Evolutionary conservation across 75 land plant genomes (phyloP).

Genomic region (Cupressus sempervirens): DNA sequence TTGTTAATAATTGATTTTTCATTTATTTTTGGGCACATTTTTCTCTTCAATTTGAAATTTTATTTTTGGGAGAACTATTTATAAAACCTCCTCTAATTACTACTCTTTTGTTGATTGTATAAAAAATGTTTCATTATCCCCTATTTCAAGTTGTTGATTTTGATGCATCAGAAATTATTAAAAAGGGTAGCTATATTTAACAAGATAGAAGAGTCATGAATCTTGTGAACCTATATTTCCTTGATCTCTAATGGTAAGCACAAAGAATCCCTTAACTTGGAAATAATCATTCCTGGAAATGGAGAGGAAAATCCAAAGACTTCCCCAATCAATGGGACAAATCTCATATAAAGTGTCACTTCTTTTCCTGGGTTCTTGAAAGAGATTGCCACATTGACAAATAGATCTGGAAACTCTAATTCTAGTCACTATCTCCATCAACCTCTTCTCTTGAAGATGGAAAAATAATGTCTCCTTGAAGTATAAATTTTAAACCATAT

Average conservation of each 20-base stretch:
- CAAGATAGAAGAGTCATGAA: no score
- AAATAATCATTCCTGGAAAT: conserved; percentile 75
- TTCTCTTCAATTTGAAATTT: no score
- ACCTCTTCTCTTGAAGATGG: conserved; percentile 96
- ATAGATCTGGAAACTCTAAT: conserved; percentile 79
- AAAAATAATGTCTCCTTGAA: conserved; percentile 90
- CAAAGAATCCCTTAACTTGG: conserved; percentile 47
- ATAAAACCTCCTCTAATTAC: no score
- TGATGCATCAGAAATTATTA: no score
- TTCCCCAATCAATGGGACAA: conserved; percentile 88
- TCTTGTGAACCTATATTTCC: no score
- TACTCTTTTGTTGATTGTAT: no score
- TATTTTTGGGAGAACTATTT: no score
- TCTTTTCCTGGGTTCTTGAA: conserved; percentile 74
- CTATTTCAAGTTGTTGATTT: no score
- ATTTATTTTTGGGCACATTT: no score
- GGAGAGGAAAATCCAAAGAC: conserved; percentile 87
- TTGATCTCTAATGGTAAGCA: conserved; percentile 76
- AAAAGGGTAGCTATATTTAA: no score
- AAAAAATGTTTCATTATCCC: no score
- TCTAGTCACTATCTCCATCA: conserved; percentile 87
- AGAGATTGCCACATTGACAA: conserved; percentile 47
- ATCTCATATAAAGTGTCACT: conserved; percentile 66
- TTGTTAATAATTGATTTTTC: no score
- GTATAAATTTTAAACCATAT: conserved; percentile 89